Evolutionary conservation across 2,329 filamentous ascomycete species (phyloP).

Genomic region (Ophiostoma piceae): DNA sequence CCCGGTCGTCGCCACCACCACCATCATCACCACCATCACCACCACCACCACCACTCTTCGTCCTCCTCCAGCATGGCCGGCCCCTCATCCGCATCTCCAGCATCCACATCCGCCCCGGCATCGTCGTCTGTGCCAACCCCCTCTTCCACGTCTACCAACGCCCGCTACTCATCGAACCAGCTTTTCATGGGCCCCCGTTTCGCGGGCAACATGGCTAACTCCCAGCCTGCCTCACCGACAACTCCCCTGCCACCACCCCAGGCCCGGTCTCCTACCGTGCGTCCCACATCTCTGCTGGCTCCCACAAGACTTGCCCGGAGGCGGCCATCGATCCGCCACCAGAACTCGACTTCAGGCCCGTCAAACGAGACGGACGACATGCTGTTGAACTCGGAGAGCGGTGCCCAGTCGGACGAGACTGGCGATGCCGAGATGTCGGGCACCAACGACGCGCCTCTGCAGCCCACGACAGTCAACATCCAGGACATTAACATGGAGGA

Average conservation of each 20-base stretch:
- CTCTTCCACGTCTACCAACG: background rate
- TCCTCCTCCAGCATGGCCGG: conserved; percentile 58
- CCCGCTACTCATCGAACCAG: background rate
- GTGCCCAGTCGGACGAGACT: conserved; percentile 67
- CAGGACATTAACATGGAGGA: conserved; percentile 77
- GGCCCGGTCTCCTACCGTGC: conserved; percentile 51
- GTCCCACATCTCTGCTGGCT: conserved; percentile 48
- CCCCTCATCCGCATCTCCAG: conserved; percentile 46
- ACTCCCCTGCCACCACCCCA: conserved; percentile 70
- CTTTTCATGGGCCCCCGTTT: background rate
- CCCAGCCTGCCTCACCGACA: conserved; percentile 88
- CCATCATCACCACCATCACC: conserved; percentile 36
- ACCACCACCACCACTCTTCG: conserved; percentile 49
- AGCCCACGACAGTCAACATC: conserved; percentile 79
- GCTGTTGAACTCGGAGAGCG: conserved; percentile 66
- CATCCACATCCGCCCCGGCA: conserved; percentile 31
- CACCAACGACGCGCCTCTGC: conserved; percentile 79
- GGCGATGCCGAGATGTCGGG: conserved; percentile 73
- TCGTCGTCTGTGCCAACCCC: conserved; percentile 1
- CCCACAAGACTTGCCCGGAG: conserved; percentile 55
- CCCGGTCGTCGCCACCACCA: conserved; percentile 20
- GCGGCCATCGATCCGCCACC: conserved; percentile 82
- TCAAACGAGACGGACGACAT: conserved; percentile 72
- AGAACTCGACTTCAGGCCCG: conserved; percentile 60
- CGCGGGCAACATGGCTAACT: conserved; percentile 49